Base-by-base conservation (phyloP, 2,329 filamentous ascomycete genomes). In the Exophiala phaeomuriformis region DNA sequence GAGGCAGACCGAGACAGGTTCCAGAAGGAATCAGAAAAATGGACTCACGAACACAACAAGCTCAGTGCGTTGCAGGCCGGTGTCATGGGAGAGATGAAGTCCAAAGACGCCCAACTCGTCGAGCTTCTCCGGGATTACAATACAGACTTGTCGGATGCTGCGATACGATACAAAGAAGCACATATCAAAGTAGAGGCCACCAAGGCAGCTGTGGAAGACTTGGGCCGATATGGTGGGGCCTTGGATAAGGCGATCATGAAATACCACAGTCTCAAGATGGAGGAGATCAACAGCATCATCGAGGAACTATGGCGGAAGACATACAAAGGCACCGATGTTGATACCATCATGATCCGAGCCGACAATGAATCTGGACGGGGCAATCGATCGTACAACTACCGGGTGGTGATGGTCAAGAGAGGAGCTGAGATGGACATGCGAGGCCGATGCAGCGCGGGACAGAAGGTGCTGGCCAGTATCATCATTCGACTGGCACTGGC, bases 401-500 rank as follows among this genome's bases (percentile, higher is more conserved):
- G 93, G 44, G 85, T 98, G 4, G 90, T 88, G 71, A 98, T 98
- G 93, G 83, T 95, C 63, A 98, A 98, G 74, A 86, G 91, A 67
- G 90, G 94, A 65, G 88, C 87, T 0, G 93, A 98, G 71, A 95
- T 98, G 90, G 93, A 98, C 73, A 98, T 98, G 93, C 88, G 93
- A 58, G 94, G 93, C 1, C 88, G 93, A 51, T 98, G 93, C 77
- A 94, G 88, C 62, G 93, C 93, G 1, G 93, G 93, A 2, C 93
- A 98, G 69, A 96, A 95, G 71, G 91, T 98, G 30, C 81, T 98
- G 30, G 93, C 93, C 3, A 90, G 85, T 70, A 98, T 98, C 73
- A 94, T 98, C 71, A 96, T 98, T 69, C 90, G 93, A 1, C 81
- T 98, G 30, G 93, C 94, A 8, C 80, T 98, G 44, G 93, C 93